Evolutionary conservation across 176 grass and related monocot genomes (phyloP), one percentile per base, ranked within the genome.

Genomic region (Dendrocalamus sinicus): DNA sequence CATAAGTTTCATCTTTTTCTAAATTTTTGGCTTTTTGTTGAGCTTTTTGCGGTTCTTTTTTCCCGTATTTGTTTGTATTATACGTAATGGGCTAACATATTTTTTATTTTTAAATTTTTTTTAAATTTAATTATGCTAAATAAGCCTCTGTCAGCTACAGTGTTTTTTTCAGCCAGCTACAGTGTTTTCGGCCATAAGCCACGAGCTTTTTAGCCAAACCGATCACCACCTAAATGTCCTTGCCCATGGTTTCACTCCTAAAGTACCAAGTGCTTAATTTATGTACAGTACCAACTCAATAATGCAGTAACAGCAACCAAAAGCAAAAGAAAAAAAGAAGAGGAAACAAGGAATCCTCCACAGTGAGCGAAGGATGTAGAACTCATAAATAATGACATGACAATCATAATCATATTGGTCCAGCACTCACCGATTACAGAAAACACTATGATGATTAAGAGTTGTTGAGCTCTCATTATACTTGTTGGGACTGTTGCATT

Each of bases 321-420:
- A 90, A 83, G 58, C 67, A 72, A 26, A 81, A 85, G 24, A 64
- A 46, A 86, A 65, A 40, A 46, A 32, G 45, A 82, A 55, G 35
- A 30, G 30, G 60, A 67, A 66, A 72, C 73, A 90, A 26, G 24
- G 45, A 74, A 75, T 75, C 71, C 53, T 64, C 66, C 28, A 24
- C 50, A 47, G 52, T 57, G 52, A 22, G 10, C 39, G 58, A 57
- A 76, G 62, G 17, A 59, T 75, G 35, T 35, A 51, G 50, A 84
- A 75, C 50, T 80, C 75, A 69, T 84, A 41, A 69, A 79, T 39
- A 83, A 84, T 76, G 76, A 23, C 89, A 84, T 74, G 75, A 30
- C 76, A 88, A 88, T 65, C 75, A 88, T 80, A 91, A 91, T 86
- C 71, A 75, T 85, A 58, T 76, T 60, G 85, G 81, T 82, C 76